Base-by-base conservation (phyloP, 1,284 basidiomycete genomes). In the Volvariella volvacea region DNA sequence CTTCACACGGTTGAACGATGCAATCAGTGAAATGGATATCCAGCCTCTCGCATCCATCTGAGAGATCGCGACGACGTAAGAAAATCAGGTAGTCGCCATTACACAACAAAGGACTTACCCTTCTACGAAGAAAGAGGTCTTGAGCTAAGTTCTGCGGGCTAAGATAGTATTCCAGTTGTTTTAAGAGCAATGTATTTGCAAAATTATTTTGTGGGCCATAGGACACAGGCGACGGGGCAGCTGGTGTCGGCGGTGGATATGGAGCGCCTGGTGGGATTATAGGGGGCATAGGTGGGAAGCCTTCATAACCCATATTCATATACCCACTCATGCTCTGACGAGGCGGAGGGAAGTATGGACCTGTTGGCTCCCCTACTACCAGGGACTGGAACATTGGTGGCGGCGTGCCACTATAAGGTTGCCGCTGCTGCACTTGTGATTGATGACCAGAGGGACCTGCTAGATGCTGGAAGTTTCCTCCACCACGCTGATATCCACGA, bases 21-120 rank as follows among this genome's bases (percentile, higher is more conserved):
- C 86, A 45, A 96, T 74, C 45, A 91, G 69, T 8, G 75, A 54
- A 36, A 94, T 84, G 16, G 84, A 77, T 44, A 96, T 84, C 90
- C 91, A 96, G 14, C 92, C 92, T 49, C 78, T 71, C 2, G 78
- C 73, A 59, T 95, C 90, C 92, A 96, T 94, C 91, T 95, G n/a
- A n/a, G n/a, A n/a, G n/a, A n/a, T n/a, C n/a, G n/a, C n/a, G n/a
- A 54, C 22, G 19, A 33, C n/a, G n/a, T n/a, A n/a, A n/a, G n/a
- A 37, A 48, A 43, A 47, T 28, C 41, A 20, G 6, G 45, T 45
- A 43, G 48, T 34, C 17, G 47, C 45, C 31, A 41, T 38, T 21
- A 9, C 30, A n/a, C 21, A 36, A 31, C 25, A 45, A 19, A 33
- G 38, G 25, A 67, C 76, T 54, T 53, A 88, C 90, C 67, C 78